A percentile compares a stretch with the other conserved stretches of the same genome.
phyloP scores from a whole-genome alignment of 768 basidiomycete genomes.

The Pisolithus tinctorius region DNA sequence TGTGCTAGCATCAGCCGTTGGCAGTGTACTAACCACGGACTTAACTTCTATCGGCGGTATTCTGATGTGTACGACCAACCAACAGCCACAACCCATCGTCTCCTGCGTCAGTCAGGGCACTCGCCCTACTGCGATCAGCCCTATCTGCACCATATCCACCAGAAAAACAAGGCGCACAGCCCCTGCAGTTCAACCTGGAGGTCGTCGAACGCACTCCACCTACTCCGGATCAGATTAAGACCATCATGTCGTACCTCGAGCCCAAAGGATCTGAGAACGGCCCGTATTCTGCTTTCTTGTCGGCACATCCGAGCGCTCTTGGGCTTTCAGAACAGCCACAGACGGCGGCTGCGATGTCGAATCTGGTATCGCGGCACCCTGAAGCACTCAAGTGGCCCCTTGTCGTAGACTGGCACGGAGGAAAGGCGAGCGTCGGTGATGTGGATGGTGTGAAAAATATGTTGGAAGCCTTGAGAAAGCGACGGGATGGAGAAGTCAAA shows the following conservation, averaged over 20 bases:
- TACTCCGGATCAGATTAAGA: slow-evolving; percentile 59
- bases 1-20: slow-evolving; percentile 3
- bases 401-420: slow-evolving; percentile 71
- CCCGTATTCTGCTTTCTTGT: slow-evolving; percentile 41
- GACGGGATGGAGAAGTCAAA: slow-evolving; percentile 60
- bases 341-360: slow-evolving; percentile 38
- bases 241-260: slow-evolving; percentile 55
- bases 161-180: slow-evolving; percentile 34
- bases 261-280: slow-evolving; percentile 25
- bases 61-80: neutral
- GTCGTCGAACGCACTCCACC: slow-evolving; percentile 61
- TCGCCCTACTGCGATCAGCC: slow-evolving; percentile 52
- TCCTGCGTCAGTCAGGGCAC: slow-evolving; percentile 56
- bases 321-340: slow-evolving; percentile 34
- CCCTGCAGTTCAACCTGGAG: slow-evolving; percentile 65
- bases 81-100: slow-evolving; percentile 60
- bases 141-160: slow-evolving; percentile 59
- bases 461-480: slow-evolving; percentile 57
- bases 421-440: slow-evolving; percentile 59
- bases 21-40: slow-evolving; percentile 2
- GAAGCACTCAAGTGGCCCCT: slow-evolving; percentile 70
- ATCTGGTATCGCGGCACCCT: slow-evolving; percentile 50
- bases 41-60: neutral
- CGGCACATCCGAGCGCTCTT: slow-evolving; percentile 48
- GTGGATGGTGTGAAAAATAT: slow-evolving; percentile 63